These are phyloP conservation scores for Aspergillus tamarii DNA, from an alignment of 2,329 filamentous ascomycete genomes.

Conservation along the genomic window DNA sequence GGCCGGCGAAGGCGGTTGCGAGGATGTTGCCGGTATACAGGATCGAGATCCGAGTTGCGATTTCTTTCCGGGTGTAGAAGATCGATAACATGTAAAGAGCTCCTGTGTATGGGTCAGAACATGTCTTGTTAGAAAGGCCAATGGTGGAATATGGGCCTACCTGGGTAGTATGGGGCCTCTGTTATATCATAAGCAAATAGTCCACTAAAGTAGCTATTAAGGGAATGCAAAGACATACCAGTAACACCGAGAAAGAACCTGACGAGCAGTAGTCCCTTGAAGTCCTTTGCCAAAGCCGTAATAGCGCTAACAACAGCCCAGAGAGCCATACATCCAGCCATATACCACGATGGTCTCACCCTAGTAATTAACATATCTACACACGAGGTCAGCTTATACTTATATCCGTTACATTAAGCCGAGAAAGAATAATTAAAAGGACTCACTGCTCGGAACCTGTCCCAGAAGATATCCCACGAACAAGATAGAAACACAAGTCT, in stretches of 20 bases:
- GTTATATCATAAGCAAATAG: not conserved
- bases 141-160: slow-evolving; percentile 25
- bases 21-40: slow-evolving; percentile 64
- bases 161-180: slow-evolving; percentile 58
- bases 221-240: not conserved
- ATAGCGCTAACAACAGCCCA: slow-evolving; percentile 35
- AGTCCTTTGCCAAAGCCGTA: slow-evolving; percentile 42
- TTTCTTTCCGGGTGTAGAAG: slow-evolving; percentile 66
- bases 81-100: slow-evolving; percentile 65
- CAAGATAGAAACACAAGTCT: slow-evolving; percentile 32
- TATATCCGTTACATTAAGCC: too few relatives aligned
- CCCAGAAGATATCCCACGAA: slow-evolving; percentile 29
- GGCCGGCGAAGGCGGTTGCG: slow-evolving; percentile 62
- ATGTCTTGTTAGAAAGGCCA: not conserved
- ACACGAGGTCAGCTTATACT: not conserved
- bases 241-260: slow-evolving; percentile 43
- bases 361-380: slow-evolving; percentile 37
- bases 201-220: too few relatives aligned
- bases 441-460: slow-evolving; percentile 23
- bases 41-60: slow-evolving; percentile 60
- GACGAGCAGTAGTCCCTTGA: slow-evolving; percentile 41
- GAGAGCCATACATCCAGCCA: slow-evolving; percentile 38
- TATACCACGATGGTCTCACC: slow-evolving; percentile 48
- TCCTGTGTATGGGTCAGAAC: not conserved
- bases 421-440: too few relatives aligned